Evolutionary conservation across 1,284 basidiomycete species (phyloP).

Genomic region (Naganishia sp.): DNA sequence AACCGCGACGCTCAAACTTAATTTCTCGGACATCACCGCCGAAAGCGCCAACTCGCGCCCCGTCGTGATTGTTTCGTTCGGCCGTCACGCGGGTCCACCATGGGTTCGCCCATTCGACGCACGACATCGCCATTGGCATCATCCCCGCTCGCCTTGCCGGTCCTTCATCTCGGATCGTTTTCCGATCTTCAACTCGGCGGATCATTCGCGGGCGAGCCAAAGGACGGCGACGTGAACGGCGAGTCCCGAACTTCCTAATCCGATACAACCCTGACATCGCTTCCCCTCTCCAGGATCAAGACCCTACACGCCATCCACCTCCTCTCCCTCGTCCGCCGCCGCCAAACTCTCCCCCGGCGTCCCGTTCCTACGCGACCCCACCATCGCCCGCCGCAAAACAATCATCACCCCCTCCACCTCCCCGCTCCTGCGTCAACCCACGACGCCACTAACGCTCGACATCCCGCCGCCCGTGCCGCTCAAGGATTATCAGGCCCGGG

Average conservation of each 20-base stretch:
- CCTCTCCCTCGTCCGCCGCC: background rate
- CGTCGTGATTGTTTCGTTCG: too few species aligned
- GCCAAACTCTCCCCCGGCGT: background rate
- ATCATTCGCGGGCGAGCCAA: background rate
- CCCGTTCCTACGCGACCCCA: slow-evolving; percentile 4
- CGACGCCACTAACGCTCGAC: background rate
- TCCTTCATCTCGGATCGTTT: slow-evolving; percentile 14
- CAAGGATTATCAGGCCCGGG: background rate
- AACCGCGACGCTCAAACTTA: too few species aligned
- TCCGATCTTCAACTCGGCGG: slow-evolving; percentile 8
- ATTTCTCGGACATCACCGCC: too few species aligned
- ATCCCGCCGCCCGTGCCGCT: slow-evolving; percentile 9
- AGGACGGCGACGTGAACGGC: background rate
- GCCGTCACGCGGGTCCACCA: background rate
- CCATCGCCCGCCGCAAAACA: slow-evolving; percentile 3
- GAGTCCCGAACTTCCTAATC: background rate
- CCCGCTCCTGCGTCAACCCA: background rate
- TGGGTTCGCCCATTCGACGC: background rate
- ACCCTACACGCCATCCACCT: background rate
- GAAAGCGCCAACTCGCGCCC: too few species aligned
- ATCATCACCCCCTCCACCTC: background rate
- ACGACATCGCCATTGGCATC: background rate
- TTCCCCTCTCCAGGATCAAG: background rate
- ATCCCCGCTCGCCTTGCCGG: slow-evolving; percentile 9
- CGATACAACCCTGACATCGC: background rate